phyloP scores from a whole-genome alignment of 2,329 filamentous ascomycete genomes.

The Aureobasidium sp. region DNA sequence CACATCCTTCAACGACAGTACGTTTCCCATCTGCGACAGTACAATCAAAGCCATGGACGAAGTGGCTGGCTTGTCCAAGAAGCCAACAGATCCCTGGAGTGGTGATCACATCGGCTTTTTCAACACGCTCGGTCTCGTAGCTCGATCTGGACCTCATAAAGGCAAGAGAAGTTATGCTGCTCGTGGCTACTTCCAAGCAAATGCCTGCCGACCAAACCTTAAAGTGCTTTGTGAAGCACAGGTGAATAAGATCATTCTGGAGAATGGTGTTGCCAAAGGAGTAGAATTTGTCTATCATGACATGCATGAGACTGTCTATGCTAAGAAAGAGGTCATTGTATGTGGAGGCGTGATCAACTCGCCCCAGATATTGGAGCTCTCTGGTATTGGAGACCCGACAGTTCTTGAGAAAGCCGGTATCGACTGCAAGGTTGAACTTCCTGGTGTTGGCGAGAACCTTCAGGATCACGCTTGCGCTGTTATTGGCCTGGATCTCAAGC shows the following conservation, averaged over 20 bases:
- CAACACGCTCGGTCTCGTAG: conserved; percentile 24
- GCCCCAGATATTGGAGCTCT: conserved; percentile 52
- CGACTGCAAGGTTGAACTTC: conserved; percentile 35
- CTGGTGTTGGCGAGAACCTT: conserved; percentile 32
- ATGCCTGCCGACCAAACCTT: conserved; percentile 35
- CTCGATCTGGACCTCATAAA: conserved; percentile 23
- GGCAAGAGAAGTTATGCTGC: conserved; percentile 30
- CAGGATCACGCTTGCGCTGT: conserved; percentile 17
- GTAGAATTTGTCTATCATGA: conserved; percentile 36
- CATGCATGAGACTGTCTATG: conserved; percentile 27
- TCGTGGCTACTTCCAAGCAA: conserved; percentile 29
- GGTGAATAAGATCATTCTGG: conserved; percentile 39
- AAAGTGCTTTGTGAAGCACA: conserved; percentile 39
- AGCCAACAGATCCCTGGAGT: conserved; percentile 28
- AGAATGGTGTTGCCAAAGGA: conserved; percentile 29
- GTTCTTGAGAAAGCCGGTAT: conserved; percentile 36
- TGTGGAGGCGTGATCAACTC: conserved; percentile 50
- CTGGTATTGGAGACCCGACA: conserved; percentile 46
- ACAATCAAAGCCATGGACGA: conserved; percentile 30
- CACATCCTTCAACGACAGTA: conserved; percentile 29
- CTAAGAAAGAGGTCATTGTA: conserved; percentile 46
- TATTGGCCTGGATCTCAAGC: conserved; percentile 21
- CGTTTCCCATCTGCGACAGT: conserved; percentile 27
- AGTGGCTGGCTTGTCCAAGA: conserved; percentile 27
- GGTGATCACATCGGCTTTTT: conserved; percentile 31